These are phyloP conservation scores for Cryptosporidium bovis DNA, from an alignment of 169 alveolate species.

Conservation along the genomic window DNA sequence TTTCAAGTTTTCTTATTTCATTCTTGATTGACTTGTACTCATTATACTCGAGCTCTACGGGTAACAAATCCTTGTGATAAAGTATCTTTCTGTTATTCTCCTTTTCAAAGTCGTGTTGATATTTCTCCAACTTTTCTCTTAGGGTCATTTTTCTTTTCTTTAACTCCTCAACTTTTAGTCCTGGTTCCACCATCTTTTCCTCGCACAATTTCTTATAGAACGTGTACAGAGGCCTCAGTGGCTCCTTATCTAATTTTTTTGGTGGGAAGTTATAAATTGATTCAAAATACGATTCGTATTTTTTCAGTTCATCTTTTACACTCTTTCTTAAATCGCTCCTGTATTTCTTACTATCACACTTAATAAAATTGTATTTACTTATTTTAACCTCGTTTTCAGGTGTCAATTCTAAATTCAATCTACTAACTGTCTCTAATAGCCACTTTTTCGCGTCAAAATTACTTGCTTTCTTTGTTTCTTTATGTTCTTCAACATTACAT, in stretches of 20 bases:
- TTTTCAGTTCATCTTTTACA: conserved; percentile 86
- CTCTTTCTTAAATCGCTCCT: conserved; percentile 79
- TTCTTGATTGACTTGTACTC: conserved; percentile 86
- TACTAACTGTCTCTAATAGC: neutral
- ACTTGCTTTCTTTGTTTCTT: neutral
- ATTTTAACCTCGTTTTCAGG: neutral
- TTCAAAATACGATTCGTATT: conserved; percentile 85
- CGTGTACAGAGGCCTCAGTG: conserved; percentile 89
- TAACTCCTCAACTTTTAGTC: conserved; percentile 77
- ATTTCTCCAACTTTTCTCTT: conserved; percentile 85
- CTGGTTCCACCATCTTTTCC: neutral
- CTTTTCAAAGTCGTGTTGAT: conserved; percentile 86
- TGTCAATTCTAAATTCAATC: neutral
- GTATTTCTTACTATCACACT: neutral
- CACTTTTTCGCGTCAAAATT: neutral
- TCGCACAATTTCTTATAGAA: conserved; percentile 83
- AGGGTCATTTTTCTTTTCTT: conserved; percentile 83
- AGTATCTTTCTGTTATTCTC: conserved; percentile 88
- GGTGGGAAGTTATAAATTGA: conserved; percentile 81
- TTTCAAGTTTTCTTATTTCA: conserved; percentile 84
- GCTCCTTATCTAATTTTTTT: conserved; percentile 87
- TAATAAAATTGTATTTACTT: neutral
- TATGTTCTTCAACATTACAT: neutral
- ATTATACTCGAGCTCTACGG: conserved; percentile 89
- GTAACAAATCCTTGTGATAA: conserved; percentile 90